Evolutionary conservation across 1,284 basidiomycete genomes (phyloP), one percentile per base, ranked within the genome.

Genomic region (Puccinia triticina): DNA sequence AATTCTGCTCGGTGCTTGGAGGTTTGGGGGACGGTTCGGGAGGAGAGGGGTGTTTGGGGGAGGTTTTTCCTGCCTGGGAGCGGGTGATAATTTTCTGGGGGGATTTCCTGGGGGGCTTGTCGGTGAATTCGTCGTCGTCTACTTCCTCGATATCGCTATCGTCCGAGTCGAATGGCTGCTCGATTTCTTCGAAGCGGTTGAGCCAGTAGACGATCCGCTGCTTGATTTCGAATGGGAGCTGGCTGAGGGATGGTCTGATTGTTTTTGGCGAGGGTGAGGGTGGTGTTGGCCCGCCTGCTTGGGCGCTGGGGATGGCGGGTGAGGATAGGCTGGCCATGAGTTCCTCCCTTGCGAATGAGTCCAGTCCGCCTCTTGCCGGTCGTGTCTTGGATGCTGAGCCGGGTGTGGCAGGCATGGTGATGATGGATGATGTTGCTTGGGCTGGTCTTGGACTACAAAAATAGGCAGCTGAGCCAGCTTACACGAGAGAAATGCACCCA

Each of bases 121-220:
- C 53, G 37, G 50, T 55, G 55, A 75, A 75, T 59, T 75, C 73
- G 55, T 53, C 73, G 53, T 75, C 73, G 73, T 75, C 73, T 11
- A 75, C 73, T 16, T 57, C 50, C 53, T 75, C 73, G 18, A 75
- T n/a, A 43, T 75, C 73, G 53, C 73, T 75, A 34, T 75, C 73
- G 34, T 75, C 73, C 37, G 50, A 55, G 71, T 72, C 71, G 73
- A 75, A 75, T 37, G 16, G 37, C 11, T 34, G 14, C 16, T 75
- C 55, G 26, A 55, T 10, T 34, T 75, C 37, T 23, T 57, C 53
- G 29, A 40, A 40, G 2, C 8, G 14, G 53, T 75, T 55, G 23
- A 75, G 37, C 74, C 74, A 76, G 29, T 59, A 76, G 16, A 61
- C 59, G 32, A 76, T 76, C 26, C 55, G 46, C 8, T 46, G 74